Conservation (phyloP, 495 filamentous ascomycete genomes). For the Lasiosphaeria ovina region DNA sequence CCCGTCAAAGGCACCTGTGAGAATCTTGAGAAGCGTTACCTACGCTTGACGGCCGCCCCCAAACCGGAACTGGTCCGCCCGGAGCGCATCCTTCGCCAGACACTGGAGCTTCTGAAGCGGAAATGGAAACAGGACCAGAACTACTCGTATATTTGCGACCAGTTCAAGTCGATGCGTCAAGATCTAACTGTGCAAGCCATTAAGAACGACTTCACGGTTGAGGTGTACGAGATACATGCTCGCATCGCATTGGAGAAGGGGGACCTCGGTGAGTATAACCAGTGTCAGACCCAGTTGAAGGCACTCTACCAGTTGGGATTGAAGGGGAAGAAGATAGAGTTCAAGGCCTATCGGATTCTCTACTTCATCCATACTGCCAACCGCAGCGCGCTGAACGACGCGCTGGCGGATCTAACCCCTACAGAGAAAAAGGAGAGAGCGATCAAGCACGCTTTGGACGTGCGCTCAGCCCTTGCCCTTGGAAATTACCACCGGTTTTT, state of each 20-base stretch:
- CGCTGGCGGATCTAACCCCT: conserved; percentile 94
- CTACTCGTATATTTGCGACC: conserved; percentile 96
- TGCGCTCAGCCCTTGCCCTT: conserved; percentile 85
- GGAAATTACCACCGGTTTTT: conserved; percentile 98
- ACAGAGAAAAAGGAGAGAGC: conserved; percentile 82
- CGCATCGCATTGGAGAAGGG: conserved; percentile 97
- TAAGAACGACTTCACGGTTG: conserved; percentile 90
- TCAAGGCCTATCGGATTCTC: conserved; percentile 99
- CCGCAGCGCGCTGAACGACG: conserved; percentile 95
- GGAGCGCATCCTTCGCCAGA: conserved; percentile 72
- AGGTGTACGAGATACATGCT: conserved; percentile 96
- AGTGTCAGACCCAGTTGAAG: conserved; percentile 97
- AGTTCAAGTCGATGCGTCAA: conserved; percentile 98
- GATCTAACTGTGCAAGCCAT: conserved; percentile 98
- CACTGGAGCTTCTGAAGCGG: conserved; percentile 82
- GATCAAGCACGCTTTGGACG: conserved; percentile 87
- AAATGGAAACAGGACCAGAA: conserved; percentile 94
- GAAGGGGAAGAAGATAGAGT: conserved; percentile 89
- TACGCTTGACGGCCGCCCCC: conserved; percentile 86
- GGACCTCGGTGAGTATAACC: conserved; percentile 99
- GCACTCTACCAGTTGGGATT: conserved; percentile 82
- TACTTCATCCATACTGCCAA: conserved; percentile 99
- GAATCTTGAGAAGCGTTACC: conserved; percentile 88
- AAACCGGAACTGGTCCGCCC: conserved; percentile 86
- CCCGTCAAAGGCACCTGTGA: conserved; percentile 84